Percentiles rank a stretch among this genome's conserved stretches.
These are phyloP conservation scores for Novakomyces olei DNA, from an alignment of 805 yeast species.

Conservation along the genomic window DNA sequence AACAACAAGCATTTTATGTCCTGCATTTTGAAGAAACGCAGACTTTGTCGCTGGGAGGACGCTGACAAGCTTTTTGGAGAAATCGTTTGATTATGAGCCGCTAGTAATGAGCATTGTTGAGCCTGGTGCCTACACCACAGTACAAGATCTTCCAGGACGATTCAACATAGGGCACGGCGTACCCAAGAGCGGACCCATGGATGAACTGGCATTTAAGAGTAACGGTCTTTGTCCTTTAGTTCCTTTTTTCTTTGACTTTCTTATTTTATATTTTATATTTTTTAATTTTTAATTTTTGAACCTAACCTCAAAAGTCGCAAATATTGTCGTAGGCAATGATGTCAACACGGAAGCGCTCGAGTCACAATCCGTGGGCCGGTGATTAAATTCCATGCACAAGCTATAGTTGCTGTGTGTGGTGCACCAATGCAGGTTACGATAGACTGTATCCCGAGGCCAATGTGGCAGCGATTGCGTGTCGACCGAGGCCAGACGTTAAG, in stretches of 20 bases:
- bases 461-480: slow-evolving; percentile 54
- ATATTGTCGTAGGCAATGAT: slow-evolving; percentile 75
- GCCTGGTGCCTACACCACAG: slow-evolving; percentile 92
- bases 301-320: no score
- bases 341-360: slow-evolving; percentile 72
- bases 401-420: slow-evolving; percentile 68
- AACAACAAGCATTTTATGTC: slow-evolving; percentile 79
- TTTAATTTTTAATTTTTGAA: no score
- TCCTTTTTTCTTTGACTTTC: no score
- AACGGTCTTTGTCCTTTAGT: no score
- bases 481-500: slow-evolving; percentile 53
- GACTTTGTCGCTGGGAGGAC: slow-evolving; percentile 72
- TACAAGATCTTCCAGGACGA: slow-evolving; percentile 91
- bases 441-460: slow-evolving; percentile 32
- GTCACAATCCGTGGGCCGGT: slow-evolving; percentile 74
- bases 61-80: slow-evolving; percentile 69
- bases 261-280: no score
- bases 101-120: slow-evolving; percentile 61
- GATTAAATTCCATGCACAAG: slow-evolving; percentile 57
- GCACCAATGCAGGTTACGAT: slow-evolving; percentile 50
- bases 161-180: slow-evolving; percentile 80
- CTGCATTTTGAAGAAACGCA: slow-evolving; percentile 55
- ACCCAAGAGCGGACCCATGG: slow-evolving; percentile 99
- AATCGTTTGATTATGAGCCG: slow-evolving; percentile 48
- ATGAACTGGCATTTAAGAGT: slow-evolving; percentile 73